phyloP scores from a whole-genome alignment of 139 green algal species.

The Micractinium conductrix region DNA sequence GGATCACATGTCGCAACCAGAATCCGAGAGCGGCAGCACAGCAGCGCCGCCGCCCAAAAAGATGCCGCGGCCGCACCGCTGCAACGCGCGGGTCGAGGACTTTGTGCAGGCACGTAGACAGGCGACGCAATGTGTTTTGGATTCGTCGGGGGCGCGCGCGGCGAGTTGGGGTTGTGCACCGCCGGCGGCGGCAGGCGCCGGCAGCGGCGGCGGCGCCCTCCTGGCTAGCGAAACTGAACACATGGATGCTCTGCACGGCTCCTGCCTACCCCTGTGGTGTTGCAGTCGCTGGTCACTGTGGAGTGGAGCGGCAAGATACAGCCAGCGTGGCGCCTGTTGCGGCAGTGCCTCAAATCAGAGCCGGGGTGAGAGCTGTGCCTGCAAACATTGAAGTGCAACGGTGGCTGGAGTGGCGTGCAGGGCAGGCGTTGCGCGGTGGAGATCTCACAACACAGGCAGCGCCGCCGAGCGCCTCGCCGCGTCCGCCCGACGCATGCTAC shows the following conservation, averaged over 20 bases:
- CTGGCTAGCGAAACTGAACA: too few species aligned
- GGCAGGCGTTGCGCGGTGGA: too few species aligned
- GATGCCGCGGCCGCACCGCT: slow-evolving; percentile 50
- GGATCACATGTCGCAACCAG: not conserved
- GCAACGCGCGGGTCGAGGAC: slow-evolving; percentile 58
- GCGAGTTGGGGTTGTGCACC: not conserved
- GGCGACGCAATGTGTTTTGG: too few species aligned
- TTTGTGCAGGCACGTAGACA: slow-evolving; percentile 51
- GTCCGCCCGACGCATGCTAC: too few species aligned
- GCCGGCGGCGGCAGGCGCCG: not conserved
- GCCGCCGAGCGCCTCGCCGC: too few species aligned
- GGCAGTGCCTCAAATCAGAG: slow-evolving; percentile 50
- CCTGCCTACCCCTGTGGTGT: too few species aligned
- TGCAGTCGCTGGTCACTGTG: slow-evolving; percentile 48
- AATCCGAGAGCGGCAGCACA: not conserved
- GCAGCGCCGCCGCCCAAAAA: not conserved
- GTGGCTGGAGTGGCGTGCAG: not conserved
- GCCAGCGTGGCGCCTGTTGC: slow-evolving; percentile 46
- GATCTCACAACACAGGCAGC: too few species aligned
- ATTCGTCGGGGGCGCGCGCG: too few species aligned
- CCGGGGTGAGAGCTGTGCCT: slow-evolving; percentile 37
- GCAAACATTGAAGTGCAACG: not conserved
- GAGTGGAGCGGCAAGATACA: slow-evolving; percentile 49
- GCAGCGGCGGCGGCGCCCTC: not conserved
- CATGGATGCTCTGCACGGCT: too few species aligned